Conservation (phyloP, 805 yeast species). For the Saccharomycopsis vini region DNA sequence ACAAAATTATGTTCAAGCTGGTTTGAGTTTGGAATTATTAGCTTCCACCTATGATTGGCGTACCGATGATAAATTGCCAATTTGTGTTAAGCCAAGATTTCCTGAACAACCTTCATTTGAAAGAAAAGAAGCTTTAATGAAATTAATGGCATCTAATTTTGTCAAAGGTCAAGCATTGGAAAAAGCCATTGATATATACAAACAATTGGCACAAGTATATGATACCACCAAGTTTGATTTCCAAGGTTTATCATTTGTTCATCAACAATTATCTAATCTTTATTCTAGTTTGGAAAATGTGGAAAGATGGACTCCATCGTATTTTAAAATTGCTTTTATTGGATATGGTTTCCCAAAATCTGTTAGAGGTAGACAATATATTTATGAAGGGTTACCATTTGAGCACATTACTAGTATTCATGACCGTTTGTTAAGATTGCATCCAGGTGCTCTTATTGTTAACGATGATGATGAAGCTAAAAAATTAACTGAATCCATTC, state of each 20-base stretch:
- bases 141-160: conserved; percentile 61
- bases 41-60: conserved; percentile 75
- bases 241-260: conserved; percentile 63
- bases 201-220: conserved; percentile 69
- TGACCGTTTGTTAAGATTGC: conserved; percentile 59
- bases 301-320: conserved; percentile 69
- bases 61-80: conserved; percentile 44
- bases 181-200: conserved; percentile 70
- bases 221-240: conserved; percentile 67
- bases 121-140: conserved; percentile 65
- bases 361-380: conserved; percentile 65
- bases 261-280: conserved; percentile 56
- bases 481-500: conserved; percentile 38
- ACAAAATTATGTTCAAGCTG: conserved; percentile 71
- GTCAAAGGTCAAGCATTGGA: conserved; percentile 66
- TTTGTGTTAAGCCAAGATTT: conserved; percentile 55
- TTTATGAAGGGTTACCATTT: conserved; percentile 79
- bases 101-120: conserved; percentile 78
- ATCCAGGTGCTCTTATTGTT: conserved; percentile 75
- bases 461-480: conserved; percentile 48
- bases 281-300: conserved; percentile 57
- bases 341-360: conserved; percentile 81
- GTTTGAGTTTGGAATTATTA: conserved; percentile 65
- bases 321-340: conserved; percentile 68
- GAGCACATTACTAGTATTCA: conserved; percentile 82